Percentiles rank a stretch among this genome's conserved stretches.
Evolutionary conservation across 257 asterid species (phyloP).

Genomic region (Hygrophila difformis): DNA sequence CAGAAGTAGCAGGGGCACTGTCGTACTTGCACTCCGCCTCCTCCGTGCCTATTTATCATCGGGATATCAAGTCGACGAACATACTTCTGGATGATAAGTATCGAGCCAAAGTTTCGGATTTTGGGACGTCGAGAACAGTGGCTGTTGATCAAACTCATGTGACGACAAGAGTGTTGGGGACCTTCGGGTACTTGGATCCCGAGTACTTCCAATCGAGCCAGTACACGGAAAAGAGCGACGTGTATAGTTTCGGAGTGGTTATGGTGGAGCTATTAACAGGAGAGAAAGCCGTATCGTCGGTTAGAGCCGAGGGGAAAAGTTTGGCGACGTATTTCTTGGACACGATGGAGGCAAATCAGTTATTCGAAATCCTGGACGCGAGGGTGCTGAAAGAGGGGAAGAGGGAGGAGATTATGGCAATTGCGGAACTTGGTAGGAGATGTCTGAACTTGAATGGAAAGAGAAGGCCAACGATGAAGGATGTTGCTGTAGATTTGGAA

Average conservation of each 20-base stretch:
- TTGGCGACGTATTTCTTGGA: conserved; percentile 21
- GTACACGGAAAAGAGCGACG: conserved; percentile 35
- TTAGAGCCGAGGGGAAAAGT: conserved; percentile 13
- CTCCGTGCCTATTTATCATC: conserved; percentile 23
- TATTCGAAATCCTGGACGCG: conserved; percentile 26
- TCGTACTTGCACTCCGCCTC: conserved; percentile 30
- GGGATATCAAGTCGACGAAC: conserved; percentile 28
- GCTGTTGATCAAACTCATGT: conserved; percentile 26
- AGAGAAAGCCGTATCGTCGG: conserved; percentile 23
- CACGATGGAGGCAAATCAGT: conserved; percentile 17
- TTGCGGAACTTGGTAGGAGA: conserved; percentile 17
- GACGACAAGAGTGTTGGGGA: conserved; percentile 32
- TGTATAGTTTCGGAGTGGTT: conserved; percentile 30
- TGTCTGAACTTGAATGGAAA: conserved; percentile 19
- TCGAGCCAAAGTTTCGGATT: conserved; percentile 24
- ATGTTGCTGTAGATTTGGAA: conserved; percentile 23
- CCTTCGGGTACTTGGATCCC: conserved; percentile 40
- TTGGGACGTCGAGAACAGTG: conserved; percentile 21
- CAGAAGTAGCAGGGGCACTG: conserved; percentile 26
- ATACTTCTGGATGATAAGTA: conserved; percentile 25
- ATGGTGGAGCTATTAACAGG: conserved; percentile 38
- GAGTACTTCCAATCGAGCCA: conserved; percentile 36
- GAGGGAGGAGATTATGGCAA: conserved; percentile 10
- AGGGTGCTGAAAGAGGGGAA: conserved; percentile 13
- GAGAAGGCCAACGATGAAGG: conserved; percentile 25